Evolutionary conservation across 2,329 filamentous ascomycete genomes (phyloP).

Genomic region (Xylaria arbuscula): DNA sequence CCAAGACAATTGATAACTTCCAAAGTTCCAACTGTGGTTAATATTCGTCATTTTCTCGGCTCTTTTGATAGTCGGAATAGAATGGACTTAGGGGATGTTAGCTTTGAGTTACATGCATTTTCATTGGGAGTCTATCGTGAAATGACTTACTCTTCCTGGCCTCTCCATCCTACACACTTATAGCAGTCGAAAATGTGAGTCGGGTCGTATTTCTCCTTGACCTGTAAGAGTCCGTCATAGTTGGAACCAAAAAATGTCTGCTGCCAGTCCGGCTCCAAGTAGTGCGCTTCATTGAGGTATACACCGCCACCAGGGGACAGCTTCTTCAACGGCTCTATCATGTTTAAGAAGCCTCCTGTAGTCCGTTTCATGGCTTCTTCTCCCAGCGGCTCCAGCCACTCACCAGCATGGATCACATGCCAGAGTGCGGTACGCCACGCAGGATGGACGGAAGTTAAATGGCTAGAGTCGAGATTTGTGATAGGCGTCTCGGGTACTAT

Average conservation of each 20-base stretch:
- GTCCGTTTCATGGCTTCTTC: not conserved
- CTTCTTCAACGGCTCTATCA: not conserved
- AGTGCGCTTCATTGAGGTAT: constrained; percentile 9
- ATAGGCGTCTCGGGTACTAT: not conserved
- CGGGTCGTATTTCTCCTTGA: constrained; percentile 7
- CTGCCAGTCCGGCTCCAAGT: constrained; percentile 5
- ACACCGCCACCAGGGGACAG: not conserved
- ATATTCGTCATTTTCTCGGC: too few relatives aligned
- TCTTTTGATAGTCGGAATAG: too few relatives aligned
- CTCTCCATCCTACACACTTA: too few relatives aligned
- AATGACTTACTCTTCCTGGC: too few relatives aligned
- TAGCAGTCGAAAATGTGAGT: too few relatives aligned
- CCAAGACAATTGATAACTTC: too few relatives aligned
- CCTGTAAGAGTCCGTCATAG: not conserved
- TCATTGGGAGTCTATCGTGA: too few relatives aligned
- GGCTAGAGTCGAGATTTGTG: not conserved
- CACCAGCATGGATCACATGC: not conserved
- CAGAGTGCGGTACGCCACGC: not conserved
- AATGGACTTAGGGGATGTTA: too few relatives aligned
- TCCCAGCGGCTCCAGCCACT: not conserved
- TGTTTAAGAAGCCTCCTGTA: not conserved
- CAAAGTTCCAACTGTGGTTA: too few relatives aligned
- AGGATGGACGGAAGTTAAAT: not conserved
- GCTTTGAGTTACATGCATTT: too few relatives aligned
- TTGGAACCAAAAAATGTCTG: not conserved